Evolutionary conservation across 2,329 filamentous ascomycete species (phyloP).

Genomic region (Monilinia polystroma): DNA sequence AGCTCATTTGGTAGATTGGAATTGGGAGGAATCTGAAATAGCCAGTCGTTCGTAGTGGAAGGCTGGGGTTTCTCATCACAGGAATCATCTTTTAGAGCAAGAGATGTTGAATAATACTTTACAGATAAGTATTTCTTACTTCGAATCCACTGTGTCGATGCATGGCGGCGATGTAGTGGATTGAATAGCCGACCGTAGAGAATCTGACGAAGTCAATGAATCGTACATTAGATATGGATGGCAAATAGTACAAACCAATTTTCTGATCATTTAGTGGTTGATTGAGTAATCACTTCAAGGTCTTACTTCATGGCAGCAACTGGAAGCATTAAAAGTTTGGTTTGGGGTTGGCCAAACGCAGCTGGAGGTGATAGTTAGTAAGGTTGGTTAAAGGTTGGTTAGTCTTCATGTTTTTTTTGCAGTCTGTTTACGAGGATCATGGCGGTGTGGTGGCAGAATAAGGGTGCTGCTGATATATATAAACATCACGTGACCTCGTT

Average conservation of each 20-base stretch:
- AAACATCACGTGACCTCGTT: too few species aligned
- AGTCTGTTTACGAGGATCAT: background rate
- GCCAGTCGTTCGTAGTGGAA: background rate
- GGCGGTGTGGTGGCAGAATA: slow-evolving; percentile 11
- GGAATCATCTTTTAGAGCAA: background rate
- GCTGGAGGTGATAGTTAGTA: background rate
- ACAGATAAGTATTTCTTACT: background rate
- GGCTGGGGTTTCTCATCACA: background rate
- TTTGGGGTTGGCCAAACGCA: background rate
- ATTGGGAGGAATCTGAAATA: background rate
- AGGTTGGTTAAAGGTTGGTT: background rate
- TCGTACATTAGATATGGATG: background rate
- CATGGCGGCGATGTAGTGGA: slow-evolving; percentile 7
- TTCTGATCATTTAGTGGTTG: too few species aligned
- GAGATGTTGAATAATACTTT: background rate
- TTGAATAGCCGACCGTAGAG: background rate
- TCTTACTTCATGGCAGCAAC: too few species aligned
- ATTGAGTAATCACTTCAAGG: too few species aligned
- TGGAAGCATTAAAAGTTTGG: too few species aligned
- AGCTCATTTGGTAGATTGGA: background rate
- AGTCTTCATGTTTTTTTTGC: background rate
- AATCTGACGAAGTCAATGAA: slow-evolving; percentile 12
- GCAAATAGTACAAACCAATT: background rate
- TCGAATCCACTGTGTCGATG: background rate
- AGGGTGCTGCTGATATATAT: too few species aligned